A percentile compares a stretch with the other conserved stretches of the same genome.
Evolutionary conservation across 2,329 filamentous ascomycete species (phyloP).

Genomic region (Penicillium capsulatum): DNA sequence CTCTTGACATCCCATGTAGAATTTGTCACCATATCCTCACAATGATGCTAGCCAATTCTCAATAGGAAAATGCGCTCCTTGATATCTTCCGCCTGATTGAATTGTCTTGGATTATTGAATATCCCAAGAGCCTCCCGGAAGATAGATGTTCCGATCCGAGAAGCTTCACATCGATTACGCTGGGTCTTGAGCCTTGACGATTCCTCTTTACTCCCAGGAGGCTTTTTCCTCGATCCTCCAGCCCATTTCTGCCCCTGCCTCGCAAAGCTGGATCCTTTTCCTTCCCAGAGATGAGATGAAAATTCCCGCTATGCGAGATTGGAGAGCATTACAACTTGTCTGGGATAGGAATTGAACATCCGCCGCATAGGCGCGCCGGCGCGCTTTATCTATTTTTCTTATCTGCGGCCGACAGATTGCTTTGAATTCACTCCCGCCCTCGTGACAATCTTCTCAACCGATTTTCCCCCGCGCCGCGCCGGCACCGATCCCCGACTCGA

Average conservation of each 20-base stretch:
- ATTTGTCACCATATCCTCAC: too few relatives aligned
- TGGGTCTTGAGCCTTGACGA: neutral
- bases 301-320: constrained; percentile 9
- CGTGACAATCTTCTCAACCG: neutral
- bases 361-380: constrained; percentile 17
- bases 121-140: neutral
- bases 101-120: too few relatives aligned
- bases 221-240: neutral
- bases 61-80: too few relatives aligned
- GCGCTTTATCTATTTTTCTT: constrained; percentile 11
- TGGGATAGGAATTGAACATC: constrained; percentile 10
- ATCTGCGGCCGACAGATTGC: neutral
- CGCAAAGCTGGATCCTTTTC: neutral
- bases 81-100: too few relatives aligned
- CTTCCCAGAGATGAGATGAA: constrained; percentile 8
- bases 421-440: too few relatives aligned
- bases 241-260: neutral
- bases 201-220: neutral
- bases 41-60: too few relatives aligned
- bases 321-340: constrained; percentile 8
- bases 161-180: constrained; percentile 3
- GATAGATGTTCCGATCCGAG: constrained; percentile 6
- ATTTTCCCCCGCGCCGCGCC: neutral
- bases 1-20: too few relatives aligned
- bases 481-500: neutral